Evolutionary conservation across 176 grass and related monocot species (phyloP).

Genomic region (Tuctoria greenei): DNA sequence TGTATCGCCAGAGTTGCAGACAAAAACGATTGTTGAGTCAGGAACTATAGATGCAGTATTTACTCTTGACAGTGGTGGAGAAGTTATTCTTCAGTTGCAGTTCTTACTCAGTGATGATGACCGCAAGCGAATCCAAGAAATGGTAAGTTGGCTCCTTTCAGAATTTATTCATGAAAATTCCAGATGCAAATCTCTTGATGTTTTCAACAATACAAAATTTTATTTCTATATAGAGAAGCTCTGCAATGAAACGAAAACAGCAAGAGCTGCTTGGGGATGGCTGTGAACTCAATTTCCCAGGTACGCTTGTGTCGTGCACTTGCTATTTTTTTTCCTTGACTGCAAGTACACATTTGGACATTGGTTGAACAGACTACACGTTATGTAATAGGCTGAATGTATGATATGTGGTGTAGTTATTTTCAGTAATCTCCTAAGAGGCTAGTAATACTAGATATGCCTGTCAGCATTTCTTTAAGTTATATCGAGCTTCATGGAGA

Average conservation of each 20-base stretch:
- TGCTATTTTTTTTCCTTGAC: background rate
- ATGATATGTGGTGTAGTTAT: background rate
- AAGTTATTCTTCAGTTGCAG: conserved; percentile 34
- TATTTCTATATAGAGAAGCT: conserved; percentile 37
- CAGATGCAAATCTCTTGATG: background rate
- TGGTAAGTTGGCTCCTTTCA: conserved; percentile 27
- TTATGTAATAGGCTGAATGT: background rate
- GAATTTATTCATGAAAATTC: background rate
- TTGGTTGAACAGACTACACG: conserved; percentile 5
- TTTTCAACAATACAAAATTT: background rate
- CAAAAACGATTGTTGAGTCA: conserved; percentile 39
- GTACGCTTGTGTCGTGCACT: conserved; percentile 7
- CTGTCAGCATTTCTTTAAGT: conserved; percentile 3
- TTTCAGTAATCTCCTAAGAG: background rate
- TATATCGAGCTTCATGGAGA: background rate
- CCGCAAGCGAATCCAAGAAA: conserved; percentile 46
- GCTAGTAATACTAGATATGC: background rate
- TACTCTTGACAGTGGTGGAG: conserved; percentile 34
- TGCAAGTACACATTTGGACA: conserved; percentile 6
- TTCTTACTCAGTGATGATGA: conserved; percentile 53
- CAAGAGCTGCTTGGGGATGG: conserved; percentile 29
- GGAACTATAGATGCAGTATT: conserved; percentile 40
- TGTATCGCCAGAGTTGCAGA: conserved; percentile 32
- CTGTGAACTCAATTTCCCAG: conserved; percentile 27
- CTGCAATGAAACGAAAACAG: conserved; percentile 44